phyloP scores from a whole-genome alignment of 169 alveolate genomes.

The Plasmodium inui region DNA sequence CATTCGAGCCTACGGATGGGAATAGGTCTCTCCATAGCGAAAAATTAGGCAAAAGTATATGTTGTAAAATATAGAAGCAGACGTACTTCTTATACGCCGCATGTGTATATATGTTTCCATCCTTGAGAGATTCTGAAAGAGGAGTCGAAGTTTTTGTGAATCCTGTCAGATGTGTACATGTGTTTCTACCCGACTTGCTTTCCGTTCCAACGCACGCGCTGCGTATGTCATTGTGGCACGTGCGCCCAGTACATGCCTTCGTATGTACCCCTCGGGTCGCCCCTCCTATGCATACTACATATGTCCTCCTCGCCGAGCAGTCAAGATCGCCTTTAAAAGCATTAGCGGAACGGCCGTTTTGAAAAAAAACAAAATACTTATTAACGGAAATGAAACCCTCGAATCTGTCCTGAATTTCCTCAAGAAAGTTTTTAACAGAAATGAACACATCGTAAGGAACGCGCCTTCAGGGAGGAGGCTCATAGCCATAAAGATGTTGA shows the following conservation, averaged over 20 bases:
- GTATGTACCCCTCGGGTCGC: not conserved
- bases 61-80: not conserved
- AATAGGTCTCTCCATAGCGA: not conserved
- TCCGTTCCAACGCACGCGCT: not conserved
- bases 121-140: not conserved
- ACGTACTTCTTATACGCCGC: not conserved
- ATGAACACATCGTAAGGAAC: conserved; percentile 49
- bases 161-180: not conserved
- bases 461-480: not conserved
- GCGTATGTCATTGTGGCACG: no score
- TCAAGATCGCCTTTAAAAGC: conserved; percentile 41
- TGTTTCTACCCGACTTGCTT: not conserved
- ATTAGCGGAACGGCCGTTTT: conserved; percentile 49
- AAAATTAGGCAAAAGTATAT: not conserved
- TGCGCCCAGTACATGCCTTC: not conserved
- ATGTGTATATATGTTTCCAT: not conserved
- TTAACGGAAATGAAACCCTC: conserved; percentile 59
- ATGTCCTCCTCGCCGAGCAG: conserved; percentile 2
- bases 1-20: not conserved
- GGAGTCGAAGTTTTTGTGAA: not conserved
- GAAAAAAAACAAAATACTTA: conserved; percentile 50
- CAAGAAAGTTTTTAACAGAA: conserved; percentile 25
- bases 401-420: conserved; percentile 28
- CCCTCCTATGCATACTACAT: not conserved
- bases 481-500: not conserved